Percentiles rank a stretch among this genome's conserved stretches.
Evolutionary conservation across 1,284 basidiomycete genomes (phyloP).

Genomic region (Acaromyces ingoldii): DNA sequence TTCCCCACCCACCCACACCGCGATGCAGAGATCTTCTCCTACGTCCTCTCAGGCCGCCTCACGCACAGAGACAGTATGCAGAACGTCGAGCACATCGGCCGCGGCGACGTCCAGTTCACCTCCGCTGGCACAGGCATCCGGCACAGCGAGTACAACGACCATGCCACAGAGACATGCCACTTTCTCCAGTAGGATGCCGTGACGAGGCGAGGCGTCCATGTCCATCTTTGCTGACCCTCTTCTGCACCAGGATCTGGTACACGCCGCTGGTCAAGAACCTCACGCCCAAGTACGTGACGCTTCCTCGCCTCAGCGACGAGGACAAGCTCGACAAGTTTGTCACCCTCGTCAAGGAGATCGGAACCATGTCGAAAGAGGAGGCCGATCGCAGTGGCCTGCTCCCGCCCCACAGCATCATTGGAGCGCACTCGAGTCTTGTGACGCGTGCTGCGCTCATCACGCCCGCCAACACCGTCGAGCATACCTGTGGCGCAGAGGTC

Average conservation of each 20-base stretch:
- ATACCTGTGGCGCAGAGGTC: conserved; percentile 26
- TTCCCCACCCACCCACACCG: conserved; percentile 80
- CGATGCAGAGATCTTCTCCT: conserved; percentile 78
- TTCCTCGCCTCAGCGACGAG: conserved; percentile 19
- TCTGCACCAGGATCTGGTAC: conserved; percentile 34
- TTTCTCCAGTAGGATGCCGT: conserved; percentile 32
- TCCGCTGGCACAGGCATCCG: conserved; percentile 79
- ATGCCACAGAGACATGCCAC: conserved; percentile 54
- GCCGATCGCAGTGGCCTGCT: conserved; percentile 18
- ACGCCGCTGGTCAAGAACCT: conserved; percentile 20
- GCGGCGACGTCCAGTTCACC: conserved; percentile 85
- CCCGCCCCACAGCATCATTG: conserved; percentile 21
- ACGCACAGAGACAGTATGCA: conserved; percentile 76
- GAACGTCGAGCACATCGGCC: conserved; percentile 77
- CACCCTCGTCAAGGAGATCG: conserved; percentile 31
- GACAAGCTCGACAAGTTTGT: conserved; percentile 24
- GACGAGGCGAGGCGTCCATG: no score
- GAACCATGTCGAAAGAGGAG: conserved; percentile 14
- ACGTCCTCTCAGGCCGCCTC: conserved; percentile 70
- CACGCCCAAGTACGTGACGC: conserved; percentile 29
- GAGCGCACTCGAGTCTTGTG: conserved; percentile 22
- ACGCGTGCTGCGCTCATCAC: conserved; percentile 25
- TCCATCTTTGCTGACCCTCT: no score
- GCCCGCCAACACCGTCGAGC: conserved; percentile 17
- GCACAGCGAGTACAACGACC: conserved; percentile 67